These are phyloP conservation scores for Boletus reticuloceps DNA, from an alignment of 768 basidiomycete species.

Conservation along the genomic window DNA sequence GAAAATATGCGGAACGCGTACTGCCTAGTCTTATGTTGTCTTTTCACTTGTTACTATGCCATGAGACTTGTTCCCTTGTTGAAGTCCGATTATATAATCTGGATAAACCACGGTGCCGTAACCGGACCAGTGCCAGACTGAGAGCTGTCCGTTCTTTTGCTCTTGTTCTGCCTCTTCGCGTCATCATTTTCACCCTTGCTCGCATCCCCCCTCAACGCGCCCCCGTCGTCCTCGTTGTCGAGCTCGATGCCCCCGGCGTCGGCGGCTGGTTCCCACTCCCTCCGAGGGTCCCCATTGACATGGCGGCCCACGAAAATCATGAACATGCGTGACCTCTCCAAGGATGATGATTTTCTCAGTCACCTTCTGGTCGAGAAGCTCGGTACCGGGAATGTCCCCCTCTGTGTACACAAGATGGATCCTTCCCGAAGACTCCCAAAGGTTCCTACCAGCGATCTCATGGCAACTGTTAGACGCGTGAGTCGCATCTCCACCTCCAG, in stretches of 20 bases:
- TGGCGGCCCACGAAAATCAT: constrained; percentile 88
- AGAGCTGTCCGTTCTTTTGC: constrained; percentile 21
- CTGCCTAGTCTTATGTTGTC: not conserved
- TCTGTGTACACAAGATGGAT: constrained; percentile 91
- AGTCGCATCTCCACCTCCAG: constrained; percentile 28
- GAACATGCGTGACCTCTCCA: constrained; percentile 87
- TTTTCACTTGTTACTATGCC: not conserved
- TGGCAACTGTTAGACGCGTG: constrained; percentile 77
- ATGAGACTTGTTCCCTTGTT: not conserved
- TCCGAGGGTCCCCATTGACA: constrained; percentile 33
- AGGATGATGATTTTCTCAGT: constrained; percentile 88
- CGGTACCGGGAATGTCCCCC: constrained; percentile 74
- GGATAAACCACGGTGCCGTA: constrained; percentile 25
- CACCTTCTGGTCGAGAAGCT: constrained; percentile 88
- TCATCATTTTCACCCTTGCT: constrained; percentile 24
- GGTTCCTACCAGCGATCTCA: constrained; percentile 64
- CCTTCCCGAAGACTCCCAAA: constrained; percentile 72
- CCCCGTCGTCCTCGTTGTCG: constrained; percentile 23
- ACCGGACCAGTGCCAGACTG: constrained; percentile 27
- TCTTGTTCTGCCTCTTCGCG: constrained; percentile 31
- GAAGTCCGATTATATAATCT: constrained; percentile 22
- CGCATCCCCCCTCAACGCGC: constrained; percentile 14
- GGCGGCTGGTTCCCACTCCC: constrained; percentile 23
- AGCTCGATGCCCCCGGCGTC: constrained; percentile 34
- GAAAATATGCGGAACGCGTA: not conserved